Conservation (phyloP, 306 rosid genomes). For the Abrus pulchellus region DNA sequence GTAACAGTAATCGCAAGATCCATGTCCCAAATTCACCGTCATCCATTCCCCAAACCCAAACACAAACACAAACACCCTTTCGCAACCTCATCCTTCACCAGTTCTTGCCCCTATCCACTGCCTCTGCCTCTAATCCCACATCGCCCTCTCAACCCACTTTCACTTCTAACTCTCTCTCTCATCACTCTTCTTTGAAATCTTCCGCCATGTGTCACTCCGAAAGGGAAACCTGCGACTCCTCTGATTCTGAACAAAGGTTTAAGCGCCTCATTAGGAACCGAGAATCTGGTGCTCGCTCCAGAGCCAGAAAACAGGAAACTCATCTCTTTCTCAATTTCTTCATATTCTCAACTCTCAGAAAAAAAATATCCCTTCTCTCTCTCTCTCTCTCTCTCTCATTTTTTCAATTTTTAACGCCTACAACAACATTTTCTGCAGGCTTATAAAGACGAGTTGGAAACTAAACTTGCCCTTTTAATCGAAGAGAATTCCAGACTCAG, state of each 20-base stretch:
- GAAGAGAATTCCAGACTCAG: slow-evolving; percentile 41
- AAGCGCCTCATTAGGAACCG: slow-evolving; percentile 40
- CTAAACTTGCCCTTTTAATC: not conserved
- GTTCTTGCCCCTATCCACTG: too few relatives aligned
- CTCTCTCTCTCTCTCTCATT: not conserved
- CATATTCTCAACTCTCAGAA: not conserved
- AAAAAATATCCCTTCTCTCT: not conserved
- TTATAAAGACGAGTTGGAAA: slow-evolving; percentile 16
- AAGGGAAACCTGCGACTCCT: not conserved
- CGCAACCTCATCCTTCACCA: too few relatives aligned
- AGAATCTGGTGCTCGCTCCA: slow-evolving; percentile 38
- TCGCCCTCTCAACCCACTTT: too few relatives aligned
- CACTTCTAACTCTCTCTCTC: too few relatives aligned
- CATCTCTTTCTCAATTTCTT: not conserved
- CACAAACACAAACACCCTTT: too few relatives aligned
- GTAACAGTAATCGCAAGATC: too few relatives aligned
- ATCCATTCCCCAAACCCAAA: too few relatives aligned
- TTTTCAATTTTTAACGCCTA: not conserved
- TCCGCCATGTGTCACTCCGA: not conserved
- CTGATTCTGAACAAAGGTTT: not conserved
- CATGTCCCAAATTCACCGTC: too few relatives aligned
- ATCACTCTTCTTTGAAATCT: too few relatives aligned
- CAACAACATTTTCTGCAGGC: slow-evolving; percentile 29
- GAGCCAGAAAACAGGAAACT: slow-evolving; percentile 35
- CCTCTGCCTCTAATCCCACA: too few relatives aligned